phyloP scores from a whole-genome alignment of 768 basidiomycete genomes.

The Boletus barrowsii region DNA sequence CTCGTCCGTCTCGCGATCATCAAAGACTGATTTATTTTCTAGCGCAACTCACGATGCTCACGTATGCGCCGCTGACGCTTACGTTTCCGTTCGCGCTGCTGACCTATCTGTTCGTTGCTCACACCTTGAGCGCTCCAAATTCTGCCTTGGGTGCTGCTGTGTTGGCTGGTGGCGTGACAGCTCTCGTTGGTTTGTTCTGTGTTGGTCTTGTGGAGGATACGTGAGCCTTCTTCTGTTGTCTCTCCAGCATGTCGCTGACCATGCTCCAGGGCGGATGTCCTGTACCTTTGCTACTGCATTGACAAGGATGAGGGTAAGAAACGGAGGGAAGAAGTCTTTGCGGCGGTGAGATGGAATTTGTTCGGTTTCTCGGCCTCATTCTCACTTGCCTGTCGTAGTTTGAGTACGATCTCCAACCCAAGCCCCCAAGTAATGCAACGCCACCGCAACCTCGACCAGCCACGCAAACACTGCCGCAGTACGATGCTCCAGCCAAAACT shows the following conservation, averaged over 20 bases:
- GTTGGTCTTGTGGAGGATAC: conserved; percentile 78
- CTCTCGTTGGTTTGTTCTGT: conserved; percentile 79
- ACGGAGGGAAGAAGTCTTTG: conserved; percentile 52
- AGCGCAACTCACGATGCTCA: conserved; percentile 72
- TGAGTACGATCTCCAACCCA: conserved; percentile 37
- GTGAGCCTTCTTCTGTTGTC: conserved; percentile 36
- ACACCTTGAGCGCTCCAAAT: conserved; percentile 65
- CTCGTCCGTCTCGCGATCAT: neutral
- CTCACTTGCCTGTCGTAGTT: conserved; percentile 30
- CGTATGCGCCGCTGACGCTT: conserved; percentile 67
- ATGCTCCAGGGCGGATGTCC: conserved; percentile 50
- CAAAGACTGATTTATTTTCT: conserved; percentile 5
- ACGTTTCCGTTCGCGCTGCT: conserved; percentile 78
- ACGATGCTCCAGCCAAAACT: conserved; percentile 5
- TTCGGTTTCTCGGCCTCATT: neutral
- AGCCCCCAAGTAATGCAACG: conserved; percentile 2
- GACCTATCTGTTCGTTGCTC: conserved; percentile 88
- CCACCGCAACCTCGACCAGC: conserved; percentile 17
- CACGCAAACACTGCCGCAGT: conserved; percentile 9
- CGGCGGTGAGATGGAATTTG: conserved; percentile 42
- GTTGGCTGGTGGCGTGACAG: conserved; percentile 75
- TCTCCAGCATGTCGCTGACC: neutral
- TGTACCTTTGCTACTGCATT: conserved; percentile 68
- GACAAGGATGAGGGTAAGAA: conserved; percentile 53
- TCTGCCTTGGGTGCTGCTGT: conserved; percentile 74